Percentiles rank a stretch among this genome's conserved stretches.
Conservation (phyloP, 805 yeast genomes). For the Myxozyma neotropica region DNA sequence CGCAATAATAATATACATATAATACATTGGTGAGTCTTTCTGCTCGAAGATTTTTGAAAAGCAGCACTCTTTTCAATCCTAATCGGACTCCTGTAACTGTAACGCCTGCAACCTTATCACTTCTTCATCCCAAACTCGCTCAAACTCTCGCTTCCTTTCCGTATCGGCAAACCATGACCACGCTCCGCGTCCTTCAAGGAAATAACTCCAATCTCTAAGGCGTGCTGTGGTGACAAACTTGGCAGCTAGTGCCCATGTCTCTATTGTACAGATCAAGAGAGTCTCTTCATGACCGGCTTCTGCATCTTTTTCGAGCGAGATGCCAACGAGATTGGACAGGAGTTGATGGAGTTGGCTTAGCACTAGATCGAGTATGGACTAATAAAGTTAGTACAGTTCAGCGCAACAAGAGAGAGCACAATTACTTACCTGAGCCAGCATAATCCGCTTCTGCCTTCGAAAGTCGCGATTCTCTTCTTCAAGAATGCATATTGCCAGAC, state of each 20-base stretch:
- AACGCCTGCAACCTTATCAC: not conserved
- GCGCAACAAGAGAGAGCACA: not conserved
- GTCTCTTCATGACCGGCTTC: not conserved
- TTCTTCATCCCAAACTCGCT: conserved; percentile 1
- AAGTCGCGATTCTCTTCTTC: conserved; percentile 16
- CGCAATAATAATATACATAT: not conserved
- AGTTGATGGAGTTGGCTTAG: conserved; percentile 19
- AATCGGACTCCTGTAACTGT: not conserved
- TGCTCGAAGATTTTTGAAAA: not conserved
- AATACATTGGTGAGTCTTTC: not conserved
- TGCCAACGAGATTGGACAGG: conserved; percentile 21
- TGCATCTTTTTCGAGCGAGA: not conserved
- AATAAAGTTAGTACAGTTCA: not conserved
- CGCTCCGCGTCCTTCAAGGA: conserved; percentile 24
- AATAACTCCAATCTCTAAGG: conserved; percentile 23
- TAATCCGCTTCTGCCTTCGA: conserved; percentile 1
- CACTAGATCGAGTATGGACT: conserved; percentile 10
- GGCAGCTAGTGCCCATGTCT: conserved; percentile 22
- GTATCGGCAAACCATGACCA: conserved; percentile 33
- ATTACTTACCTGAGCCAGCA: conserved; percentile 16
- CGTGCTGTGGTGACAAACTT: conserved; percentile 9
- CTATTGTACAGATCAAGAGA: conserved; percentile 8
- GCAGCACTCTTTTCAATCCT: not conserved
- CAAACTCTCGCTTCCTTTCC: conserved; percentile 7
- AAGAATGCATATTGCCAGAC: conserved; percentile 15